Base-by-base conservation (phyloP, 2,329 filamentous ascomycete species). In the Fusarium napiforme region DNA sequence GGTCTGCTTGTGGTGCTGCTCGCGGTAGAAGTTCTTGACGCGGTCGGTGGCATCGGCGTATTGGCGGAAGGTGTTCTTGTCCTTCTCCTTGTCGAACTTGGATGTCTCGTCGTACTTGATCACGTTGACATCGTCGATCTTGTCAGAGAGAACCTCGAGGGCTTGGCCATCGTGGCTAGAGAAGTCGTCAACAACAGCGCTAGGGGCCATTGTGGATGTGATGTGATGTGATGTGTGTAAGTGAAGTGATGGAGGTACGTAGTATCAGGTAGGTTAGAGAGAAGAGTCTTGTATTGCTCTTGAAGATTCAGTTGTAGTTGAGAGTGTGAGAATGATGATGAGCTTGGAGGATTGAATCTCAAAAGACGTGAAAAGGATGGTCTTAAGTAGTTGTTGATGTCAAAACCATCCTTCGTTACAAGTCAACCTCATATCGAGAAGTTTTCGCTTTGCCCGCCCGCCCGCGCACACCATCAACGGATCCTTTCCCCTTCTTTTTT, bases 21-120 rank as follows among this genome's bases (percentile, higher is more conserved):
- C 93, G 67, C 86, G 87, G 88, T 97, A 97, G 84, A 97, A 97
- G 85, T 88, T 89, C 86, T 95, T 95, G 81, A 97, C 94, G 57
- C 93, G 89, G 83, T 94, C 92, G 84, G 92, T 94, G 46, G 94
- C 93, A 21, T 91, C 91, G 77, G 94, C 91, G 83, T 96, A 97
- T 80, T 96, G 92, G 39, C 95, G 89, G 84, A 96, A 96, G 74
- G 91, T 86, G 28, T 90, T 88, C 86, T 95, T 95, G 86, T 96
- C 92, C 82, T 96, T 96, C 52, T 89, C 84, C 52, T 88, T 83
- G 81, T 95, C 93, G 80, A 95, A 94, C 74, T 91, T 85, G 67
- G 92, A 92, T 68, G 86, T 73, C 11, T 78, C 73, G 76, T 85
- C 83, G 78, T 83, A 85, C 77, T 87, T 88, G 73, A 88, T 81